Base-by-base conservation (phyloP, 305 asterid species). In the Salvia sclarea region DNA sequence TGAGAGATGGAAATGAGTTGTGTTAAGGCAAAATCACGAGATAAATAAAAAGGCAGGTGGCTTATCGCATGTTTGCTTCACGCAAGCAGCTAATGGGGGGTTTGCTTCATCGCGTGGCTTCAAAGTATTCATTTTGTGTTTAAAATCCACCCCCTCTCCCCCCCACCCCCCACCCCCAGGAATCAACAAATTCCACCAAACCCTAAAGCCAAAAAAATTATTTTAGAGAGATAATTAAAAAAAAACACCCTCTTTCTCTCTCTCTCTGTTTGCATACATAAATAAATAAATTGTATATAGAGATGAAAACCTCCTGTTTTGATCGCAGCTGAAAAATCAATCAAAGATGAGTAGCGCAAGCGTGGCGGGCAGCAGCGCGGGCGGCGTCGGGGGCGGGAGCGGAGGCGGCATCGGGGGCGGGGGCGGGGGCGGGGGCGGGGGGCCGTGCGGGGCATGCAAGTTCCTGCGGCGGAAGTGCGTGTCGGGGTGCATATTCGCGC, bases 391-490 rank as follows among this genome's bases (percentile, higher is more conserved):
- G 0, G 60, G 82, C 6, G 49, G 81, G 0, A 43, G 87, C 0
- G 28, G 82, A 0, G 72, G 83, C 0, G 82, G 88, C 0, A 77
- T 86, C 0, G 78, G 90, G 0, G 83, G 91, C 0, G 89, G 90
- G 0, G 98, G 98, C 64, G 96, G 98, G 38, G 98, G n/a, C n/a
- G n/a, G 90, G 0, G 83, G 91, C 0, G 89, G 90, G 0, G 98
- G 96, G 33, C 98, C 98, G 17, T 92, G 98, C 64, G 96, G 98
- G 38, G 98, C 98, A 74, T 92, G 98, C 88, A 92, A 92, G 82
- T 92, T 92, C 67, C 68, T 92, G 82, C 77, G 98, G 71, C 79
- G 96, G 80, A 92, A 92, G 80, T 89, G 98, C 41, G 95, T 84
- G 52, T 79, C 81, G 0, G 92, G 96, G 11, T 92, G 98, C 80